Evolutionary conservation across 2,329 filamentous ascomycete species (phyloP), one percentile per base, ranked within the genome.

Genomic region (Pseudogymnoascus sp.): DNA sequence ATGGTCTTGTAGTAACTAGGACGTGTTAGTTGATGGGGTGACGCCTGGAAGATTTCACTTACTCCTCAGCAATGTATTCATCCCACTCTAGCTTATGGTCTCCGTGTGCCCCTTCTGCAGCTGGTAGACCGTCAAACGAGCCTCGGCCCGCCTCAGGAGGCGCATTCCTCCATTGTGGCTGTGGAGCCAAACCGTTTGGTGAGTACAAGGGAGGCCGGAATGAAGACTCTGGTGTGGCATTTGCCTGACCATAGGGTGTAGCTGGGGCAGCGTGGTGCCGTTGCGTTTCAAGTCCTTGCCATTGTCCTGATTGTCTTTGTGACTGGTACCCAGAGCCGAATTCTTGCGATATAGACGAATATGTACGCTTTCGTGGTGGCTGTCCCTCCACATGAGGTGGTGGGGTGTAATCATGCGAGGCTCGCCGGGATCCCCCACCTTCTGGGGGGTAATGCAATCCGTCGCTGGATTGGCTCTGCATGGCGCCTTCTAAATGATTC

Each of bases 401-500:
- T 6, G 82, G 80, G 10, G 80, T 78, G 66, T 82, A 84, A 10
- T 81, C 77, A 62, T 85, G 82, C 35, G 81, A 80, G 14, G 72
- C 73, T 60, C 77, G 72, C 4, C 74, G 73, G 26, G 77, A 74
- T 19, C 75, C 73, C 26, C 74, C 72, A 47, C 65, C 66, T 19
- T 72, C 68, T 37, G 78, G 67, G 59, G 76, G 72, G 66, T 80
- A 80, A 14, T 70, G 70, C 3, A 76, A 70, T 29, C 82, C 80
- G n/a, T 82, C 74, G n/a, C 82, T 74, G n/a, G 76, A 74, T 64
- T 75, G 70, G 42, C 70, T 76, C 64, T 83, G 81, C 64, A 95
- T 85, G 72, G 91, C 89, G 67, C 87, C 89, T 73, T 96, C 92
- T 53, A 96, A 87, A 47, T 84, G 87, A 70, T 93, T 86, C 64